Evolutionary conservation across 257 asterid genomes (phyloP).

Genomic region (Solanum bulbocastanum): DNA sequence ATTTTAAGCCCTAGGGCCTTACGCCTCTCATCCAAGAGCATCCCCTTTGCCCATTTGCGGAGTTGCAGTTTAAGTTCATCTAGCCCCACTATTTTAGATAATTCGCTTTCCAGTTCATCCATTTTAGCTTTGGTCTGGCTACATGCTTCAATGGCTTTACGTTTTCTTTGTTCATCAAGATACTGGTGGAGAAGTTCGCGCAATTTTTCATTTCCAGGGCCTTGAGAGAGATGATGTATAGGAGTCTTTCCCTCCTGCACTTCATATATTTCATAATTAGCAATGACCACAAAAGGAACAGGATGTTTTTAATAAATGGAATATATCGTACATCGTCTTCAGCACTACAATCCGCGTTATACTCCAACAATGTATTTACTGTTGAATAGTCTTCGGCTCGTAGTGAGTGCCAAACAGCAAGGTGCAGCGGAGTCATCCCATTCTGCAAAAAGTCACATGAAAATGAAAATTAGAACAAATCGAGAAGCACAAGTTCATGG

Average conservation of each 20-base stretch:
- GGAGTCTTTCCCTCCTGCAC: conserved; percentile 94
- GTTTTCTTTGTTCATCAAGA: conserved; percentile 73
- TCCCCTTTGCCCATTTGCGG: conserved; percentile 88
- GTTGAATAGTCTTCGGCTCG: conserved; percentile 68
- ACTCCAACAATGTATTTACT: conserved; percentile 74
- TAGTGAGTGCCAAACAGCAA: conserved; percentile 98
- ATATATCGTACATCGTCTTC: conserved; percentile 57
- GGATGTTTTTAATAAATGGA: background rate
- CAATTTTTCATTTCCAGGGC: conserved; percentile 64
- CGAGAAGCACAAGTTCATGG: background rate
- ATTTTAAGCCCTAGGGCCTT: conserved; percentile 74
- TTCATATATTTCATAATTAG: conserved; percentile 19
- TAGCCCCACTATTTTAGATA: conserved; percentile 63
- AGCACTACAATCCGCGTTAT: conserved; percentile 80
- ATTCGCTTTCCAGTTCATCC: conserved; percentile 72
- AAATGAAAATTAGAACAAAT: background rate
- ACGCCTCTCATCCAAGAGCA: conserved; percentile 90
- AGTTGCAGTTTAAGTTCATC: conserved; percentile 63
- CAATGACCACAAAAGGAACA: conserved; percentile 13
- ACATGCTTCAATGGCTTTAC: conserved; percentile 84
- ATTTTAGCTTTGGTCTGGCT: conserved; percentile 71
- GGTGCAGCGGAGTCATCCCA: conserved; percentile 97
- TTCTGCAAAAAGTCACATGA: conserved; percentile 37
- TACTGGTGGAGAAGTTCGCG: conserved; percentile 52
- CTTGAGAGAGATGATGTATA: conserved; percentile 73